Evolutionary conservation across 164 flowering plant species (phyloP).

Genomic region (Vitis rupestris): DNA sequence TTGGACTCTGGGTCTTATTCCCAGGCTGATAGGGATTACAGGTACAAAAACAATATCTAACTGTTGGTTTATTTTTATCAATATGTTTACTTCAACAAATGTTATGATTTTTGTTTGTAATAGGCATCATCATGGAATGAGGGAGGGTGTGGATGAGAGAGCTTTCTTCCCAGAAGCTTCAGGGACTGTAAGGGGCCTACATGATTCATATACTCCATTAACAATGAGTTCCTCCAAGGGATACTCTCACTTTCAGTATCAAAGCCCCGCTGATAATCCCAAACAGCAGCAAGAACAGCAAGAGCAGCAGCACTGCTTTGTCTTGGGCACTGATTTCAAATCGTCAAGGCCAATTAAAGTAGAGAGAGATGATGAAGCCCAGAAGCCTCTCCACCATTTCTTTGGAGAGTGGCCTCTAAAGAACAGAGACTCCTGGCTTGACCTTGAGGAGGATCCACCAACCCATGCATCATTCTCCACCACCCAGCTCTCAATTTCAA

Average conservation of each 20-base stretch:
- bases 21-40: constrained; percentile 32
- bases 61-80: neutral
- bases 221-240: constrained; percentile 18
- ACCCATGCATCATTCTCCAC: constrained; percentile 15
- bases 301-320: constrained; percentile 38
- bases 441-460: constrained; percentile 17
- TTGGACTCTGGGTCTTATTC: constrained; percentile 30
- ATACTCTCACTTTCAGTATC: constrained; percentile 15
- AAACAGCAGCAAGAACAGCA: constrained; percentile 17
- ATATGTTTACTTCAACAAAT: neutral
- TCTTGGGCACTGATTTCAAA: constrained; percentile 42
- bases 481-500: constrained; percentile 38
- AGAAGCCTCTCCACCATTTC: constrained; percentile 40
- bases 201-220: constrained; percentile 19
- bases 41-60: constrained; percentile 16
- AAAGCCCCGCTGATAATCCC: constrained; percentile 11
- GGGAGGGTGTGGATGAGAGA: constrained; percentile 33
- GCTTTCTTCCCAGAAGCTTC: constrained; percentile 35
- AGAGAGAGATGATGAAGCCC: constrained; percentile 27
- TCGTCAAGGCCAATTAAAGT: constrained; percentile 19
- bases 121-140: constrained; percentile 31
- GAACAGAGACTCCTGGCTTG: constrained; percentile 32
- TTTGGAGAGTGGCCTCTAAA: constrained; percentile 41
- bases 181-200: constrained; percentile 14
- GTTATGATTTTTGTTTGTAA: constrained; percentile 1